A percentile compares a stretch with the other conserved stretches of the same genome.
phyloP scores from a whole-genome alignment of 2,329 filamentous ascomycete genomes.

The Pseudogymnoascus verrucosus region DNA sequence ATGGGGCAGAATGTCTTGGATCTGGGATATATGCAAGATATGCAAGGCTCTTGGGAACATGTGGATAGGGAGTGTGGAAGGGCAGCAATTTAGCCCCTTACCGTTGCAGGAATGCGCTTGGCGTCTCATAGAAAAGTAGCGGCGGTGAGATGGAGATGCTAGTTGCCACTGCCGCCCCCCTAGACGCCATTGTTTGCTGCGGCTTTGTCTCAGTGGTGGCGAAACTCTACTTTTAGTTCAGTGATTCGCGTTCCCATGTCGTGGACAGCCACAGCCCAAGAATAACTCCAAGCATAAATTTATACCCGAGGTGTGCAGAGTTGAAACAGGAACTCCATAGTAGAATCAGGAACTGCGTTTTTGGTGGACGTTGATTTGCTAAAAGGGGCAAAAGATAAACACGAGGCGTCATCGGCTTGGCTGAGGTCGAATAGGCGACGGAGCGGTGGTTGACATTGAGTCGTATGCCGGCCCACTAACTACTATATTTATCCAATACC shows the following conservation, averaged over 20 bases:
- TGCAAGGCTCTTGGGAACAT: background rate
- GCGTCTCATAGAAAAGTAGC: background rate
- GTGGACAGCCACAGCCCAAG: background rate
- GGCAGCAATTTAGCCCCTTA: background rate
- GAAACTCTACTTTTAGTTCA: background rate
- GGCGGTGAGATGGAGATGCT: too few relatives aligned
- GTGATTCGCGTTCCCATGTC: background rate
- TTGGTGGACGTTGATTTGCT: background rate
- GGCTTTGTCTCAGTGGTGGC: background rate
- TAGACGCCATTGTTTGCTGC: background rate
- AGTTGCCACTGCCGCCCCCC: background rate
- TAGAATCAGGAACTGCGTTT: background rate
- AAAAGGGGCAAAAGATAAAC: background rate
- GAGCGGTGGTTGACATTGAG: constrained; percentile 1
- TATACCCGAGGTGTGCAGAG: background rate
- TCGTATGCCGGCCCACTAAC: background rate
- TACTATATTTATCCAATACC: background rate
- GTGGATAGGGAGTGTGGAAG: background rate
- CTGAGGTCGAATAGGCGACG: background rate
- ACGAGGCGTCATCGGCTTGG: background rate
- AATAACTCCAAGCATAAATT: background rate
- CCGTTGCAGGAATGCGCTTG: background rate
- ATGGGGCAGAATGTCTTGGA: background rate
- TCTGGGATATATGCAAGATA: background rate
- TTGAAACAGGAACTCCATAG: background rate